Percentiles rank a stretch among this genome's conserved stretches.
Evolutionary conservation across 2,329 filamentous ascomycete species (phyloP).

Genomic region (Epichloe amarillans): DNA sequence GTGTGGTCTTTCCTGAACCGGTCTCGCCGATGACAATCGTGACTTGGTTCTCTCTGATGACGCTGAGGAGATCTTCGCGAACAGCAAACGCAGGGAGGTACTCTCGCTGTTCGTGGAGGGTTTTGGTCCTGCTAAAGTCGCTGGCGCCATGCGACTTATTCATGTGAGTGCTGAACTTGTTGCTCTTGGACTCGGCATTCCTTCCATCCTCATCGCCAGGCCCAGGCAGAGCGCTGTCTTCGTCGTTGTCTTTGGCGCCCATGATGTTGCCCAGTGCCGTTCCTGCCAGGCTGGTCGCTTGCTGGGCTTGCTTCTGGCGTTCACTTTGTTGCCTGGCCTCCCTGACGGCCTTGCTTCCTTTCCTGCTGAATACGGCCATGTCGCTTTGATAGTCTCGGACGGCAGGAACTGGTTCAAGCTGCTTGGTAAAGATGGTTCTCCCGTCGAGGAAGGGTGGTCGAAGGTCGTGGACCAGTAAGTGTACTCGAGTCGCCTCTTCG

Average conservation of each 20-base stretch:
- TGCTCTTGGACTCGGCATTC: constrained; percentile 33
- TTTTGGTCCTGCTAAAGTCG: constrained; percentile 86
- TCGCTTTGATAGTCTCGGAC: constrained; percentile 91
- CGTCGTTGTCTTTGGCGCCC: constrained; percentile 85
- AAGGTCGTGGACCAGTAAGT: constrained; percentile 85
- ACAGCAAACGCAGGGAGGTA: constrained; percentile 89
- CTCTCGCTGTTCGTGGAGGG: constrained; percentile 78
- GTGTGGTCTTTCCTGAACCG: constrained; percentile 93
- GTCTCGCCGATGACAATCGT: constrained; percentile 95
- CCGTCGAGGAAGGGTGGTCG: constrained; percentile 92
- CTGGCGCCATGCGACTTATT: constrained; percentile 79
- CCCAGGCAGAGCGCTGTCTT: constrained; percentile 74
- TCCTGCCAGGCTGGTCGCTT: constrained; percentile 84
- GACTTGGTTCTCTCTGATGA: constrained; percentile 94
- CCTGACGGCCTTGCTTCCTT: constrained; percentile 85
- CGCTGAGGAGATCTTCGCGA: constrained; percentile 77
- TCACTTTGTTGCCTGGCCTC: constrained; percentile 87
- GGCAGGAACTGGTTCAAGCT: constrained; percentile 86
- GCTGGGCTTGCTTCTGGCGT: constrained; percentile 83
- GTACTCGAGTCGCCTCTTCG: constrained; percentile 76
- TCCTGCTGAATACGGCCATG: constrained; percentile 95
- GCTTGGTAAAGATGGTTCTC: constrained; percentile 91
- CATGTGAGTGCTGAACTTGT: constrained; percentile 82
- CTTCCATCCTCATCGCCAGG: constrained; percentile 56
- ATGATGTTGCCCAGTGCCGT: constrained; percentile 90